These are phyloP conservation scores for Calocybe indica DNA, from an alignment of 768 basidiomycete species.

Conservation along the genomic window DNA sequence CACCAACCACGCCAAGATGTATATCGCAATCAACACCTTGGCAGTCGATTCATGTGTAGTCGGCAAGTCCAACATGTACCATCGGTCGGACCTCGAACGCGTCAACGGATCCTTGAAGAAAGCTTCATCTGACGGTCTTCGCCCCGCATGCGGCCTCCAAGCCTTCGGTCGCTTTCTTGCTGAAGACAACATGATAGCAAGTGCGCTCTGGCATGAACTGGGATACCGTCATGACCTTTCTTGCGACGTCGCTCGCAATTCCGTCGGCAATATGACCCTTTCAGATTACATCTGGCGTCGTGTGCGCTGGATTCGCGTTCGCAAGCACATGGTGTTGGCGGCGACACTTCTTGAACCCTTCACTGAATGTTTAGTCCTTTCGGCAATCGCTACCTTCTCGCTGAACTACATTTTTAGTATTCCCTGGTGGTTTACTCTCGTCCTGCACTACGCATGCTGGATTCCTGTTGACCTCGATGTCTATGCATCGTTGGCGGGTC, in stretches of 20 bases:
- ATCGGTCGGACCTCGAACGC: constrained; percentile 79
- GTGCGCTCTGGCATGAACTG: constrained; percentile 90
- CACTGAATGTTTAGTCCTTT: constrained; percentile 78
- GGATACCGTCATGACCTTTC: constrained; percentile 85
- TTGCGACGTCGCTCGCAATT: constrained; percentile 84
- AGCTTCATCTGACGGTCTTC: constrained; percentile 17
- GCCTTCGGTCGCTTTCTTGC: constrained; percentile 88
- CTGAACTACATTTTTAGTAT: constrained; percentile 43
- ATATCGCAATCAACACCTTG: constrained; percentile 86
- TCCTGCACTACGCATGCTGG: constrained; percentile 65
- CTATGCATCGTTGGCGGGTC: constrained; percentile 67
- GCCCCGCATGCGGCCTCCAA: constrained; percentile 49
- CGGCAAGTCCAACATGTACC: constrained; percentile 94
- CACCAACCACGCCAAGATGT: constrained; percentile 98
- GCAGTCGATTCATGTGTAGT: constrained; percentile 94
- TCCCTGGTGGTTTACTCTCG: constrained; percentile 47
- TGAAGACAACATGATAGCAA: constrained; percentile 97
- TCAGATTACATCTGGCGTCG: constrained; percentile 83
- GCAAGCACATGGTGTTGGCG: constrained; percentile 86
- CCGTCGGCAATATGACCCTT: constrained; percentile 83
- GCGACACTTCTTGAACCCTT: constrained; percentile 91
- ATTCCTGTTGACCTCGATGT: constrained; percentile 78
- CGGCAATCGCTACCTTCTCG: constrained; percentile 56
- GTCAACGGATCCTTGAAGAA: constrained; percentile 65
- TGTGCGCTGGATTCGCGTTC: constrained; percentile 94